These are phyloP conservation scores for Lactarius tabidus DNA, from an alignment of 768 basidiomycete genomes.

Conservation along the genomic window DNA sequence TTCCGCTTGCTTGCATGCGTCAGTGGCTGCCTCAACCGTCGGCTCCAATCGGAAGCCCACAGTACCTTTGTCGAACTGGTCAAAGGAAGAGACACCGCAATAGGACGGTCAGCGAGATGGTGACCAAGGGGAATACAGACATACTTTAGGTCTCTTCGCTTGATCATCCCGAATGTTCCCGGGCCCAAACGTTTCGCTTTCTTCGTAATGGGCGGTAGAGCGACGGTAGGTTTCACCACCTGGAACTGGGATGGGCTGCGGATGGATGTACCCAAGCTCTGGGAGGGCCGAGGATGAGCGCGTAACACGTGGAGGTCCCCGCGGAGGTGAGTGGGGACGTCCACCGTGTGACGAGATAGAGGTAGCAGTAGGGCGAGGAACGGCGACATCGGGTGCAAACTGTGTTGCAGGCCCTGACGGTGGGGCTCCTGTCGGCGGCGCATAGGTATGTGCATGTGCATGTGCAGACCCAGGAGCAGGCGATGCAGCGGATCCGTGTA, in stretches of 20 bases:
- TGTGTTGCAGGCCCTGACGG: neutral
- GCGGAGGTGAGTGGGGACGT: neutral
- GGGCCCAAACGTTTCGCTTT: neutral
- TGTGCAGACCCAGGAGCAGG: neutral
- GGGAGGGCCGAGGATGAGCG: neutral
- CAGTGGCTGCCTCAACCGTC: neutral
- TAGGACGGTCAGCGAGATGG: neutral
- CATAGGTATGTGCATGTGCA: neutral
- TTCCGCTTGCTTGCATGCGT: neutral
- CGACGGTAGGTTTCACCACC: neutral
- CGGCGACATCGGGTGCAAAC: neutral
- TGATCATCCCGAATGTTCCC: neutral
- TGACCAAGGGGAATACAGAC: neutral
- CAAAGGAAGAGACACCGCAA: neutral
- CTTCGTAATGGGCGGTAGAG: neutral
- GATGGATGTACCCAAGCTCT: neutral
- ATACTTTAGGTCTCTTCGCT: neutral
- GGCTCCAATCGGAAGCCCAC: constrained; percentile 6
- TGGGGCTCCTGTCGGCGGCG: too few relatives aligned
- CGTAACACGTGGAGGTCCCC: neutral
- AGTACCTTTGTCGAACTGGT: neutral
- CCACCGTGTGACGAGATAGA: neutral
- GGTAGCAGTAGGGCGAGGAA: neutral
- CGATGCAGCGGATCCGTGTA: too few relatives aligned
- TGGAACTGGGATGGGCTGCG: neutral